Evolutionary conservation across 352 stramenopile genomes (phyloP).

Genomic region (Phytophthora sp.): DNA sequence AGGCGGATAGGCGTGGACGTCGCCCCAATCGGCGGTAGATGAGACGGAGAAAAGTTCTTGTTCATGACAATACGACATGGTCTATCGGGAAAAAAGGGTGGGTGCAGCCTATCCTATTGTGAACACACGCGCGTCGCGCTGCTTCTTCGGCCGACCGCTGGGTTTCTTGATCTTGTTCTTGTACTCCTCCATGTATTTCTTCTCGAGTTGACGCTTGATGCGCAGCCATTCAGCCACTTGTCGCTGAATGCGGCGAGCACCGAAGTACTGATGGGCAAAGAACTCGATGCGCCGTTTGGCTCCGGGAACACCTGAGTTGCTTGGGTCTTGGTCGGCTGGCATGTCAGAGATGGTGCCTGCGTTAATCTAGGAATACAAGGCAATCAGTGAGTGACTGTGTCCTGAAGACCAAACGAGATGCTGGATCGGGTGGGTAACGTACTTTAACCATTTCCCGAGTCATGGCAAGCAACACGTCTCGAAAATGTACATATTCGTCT

Average conservation of each 20-base stretch:
- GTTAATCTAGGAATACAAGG: conserved; percentile 27
- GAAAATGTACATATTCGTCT: conserved; percentile 84
- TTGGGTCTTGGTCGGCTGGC: conserved; percentile 35
- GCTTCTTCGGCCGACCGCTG: conserved; percentile 73
- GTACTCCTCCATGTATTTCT: conserved; percentile 82
- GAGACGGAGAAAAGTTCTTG: too few species aligned
- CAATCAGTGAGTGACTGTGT: neutral
- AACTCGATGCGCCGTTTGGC: conserved; percentile 62
- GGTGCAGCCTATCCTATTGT: conserved; percentile 61
- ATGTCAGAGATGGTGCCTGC: conserved; percentile 55
- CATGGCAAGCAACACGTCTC: conserved; percentile 87
- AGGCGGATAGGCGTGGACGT: conserved; percentile 35
- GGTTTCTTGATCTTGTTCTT: conserved; percentile 90
- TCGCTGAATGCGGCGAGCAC: conserved; percentile 62
- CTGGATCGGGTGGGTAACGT: conserved; percentile 3
- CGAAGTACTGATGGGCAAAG: conserved; percentile 72
- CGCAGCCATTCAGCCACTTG: conserved; percentile 64
- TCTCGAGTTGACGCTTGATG: conserved; percentile 72
- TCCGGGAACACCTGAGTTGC: neutral
- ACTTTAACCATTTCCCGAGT: conserved; percentile 84
- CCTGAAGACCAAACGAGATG: neutral
- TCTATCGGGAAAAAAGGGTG: too few species aligned
- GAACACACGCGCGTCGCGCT: conserved; percentile 77
- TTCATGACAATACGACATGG: too few species aligned
- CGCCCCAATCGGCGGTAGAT: conserved; percentile 59